Evolutionary conservation across 768 basidiomycete species (phyloP).

Genomic region (Psilocybe tampanensis): DNA sequence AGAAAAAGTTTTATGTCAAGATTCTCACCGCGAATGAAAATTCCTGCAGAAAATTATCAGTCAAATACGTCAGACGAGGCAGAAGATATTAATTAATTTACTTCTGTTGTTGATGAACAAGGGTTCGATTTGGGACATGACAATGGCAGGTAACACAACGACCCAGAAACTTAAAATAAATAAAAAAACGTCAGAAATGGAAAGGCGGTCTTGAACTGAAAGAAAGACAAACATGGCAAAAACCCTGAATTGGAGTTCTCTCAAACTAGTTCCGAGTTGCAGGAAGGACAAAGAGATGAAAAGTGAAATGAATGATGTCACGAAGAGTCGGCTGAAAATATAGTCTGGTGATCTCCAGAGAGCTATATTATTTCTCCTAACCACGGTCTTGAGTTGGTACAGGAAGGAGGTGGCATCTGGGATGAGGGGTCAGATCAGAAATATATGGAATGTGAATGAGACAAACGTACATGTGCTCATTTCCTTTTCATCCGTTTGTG

Average conservation of each 20-base stretch:
- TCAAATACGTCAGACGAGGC: background rate
- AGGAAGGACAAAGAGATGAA: slow-evolving; percentile 82
- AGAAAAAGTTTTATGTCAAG: background rate
- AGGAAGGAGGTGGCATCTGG: slow-evolving; percentile 75
- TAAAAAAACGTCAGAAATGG: background rate
- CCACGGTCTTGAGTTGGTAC: slow-evolving; percentile 73
- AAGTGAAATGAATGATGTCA: slow-evolving; percentile 69
- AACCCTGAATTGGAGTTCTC: slow-evolving; percentile 78
- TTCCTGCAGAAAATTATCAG: slow-evolving; percentile 24
- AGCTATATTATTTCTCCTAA: slow-evolving; percentile 64
- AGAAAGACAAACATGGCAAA: slow-evolving; percentile 70
- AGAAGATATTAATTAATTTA: slow-evolving; percentile 28
- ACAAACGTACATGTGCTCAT: slow-evolving; percentile 48
- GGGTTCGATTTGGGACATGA: slow-evolving; percentile 84
- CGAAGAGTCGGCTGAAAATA: slow-evolving; percentile 80
- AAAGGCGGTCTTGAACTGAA: background rate
- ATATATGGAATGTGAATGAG: background rate
- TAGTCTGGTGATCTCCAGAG: slow-evolving; percentile 88
- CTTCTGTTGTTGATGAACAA: slow-evolving; percentile 75
- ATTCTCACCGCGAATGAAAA: slow-evolving; percentile 36
- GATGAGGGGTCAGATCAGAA: background rate
- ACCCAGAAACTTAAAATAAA: slow-evolving; percentile 57
- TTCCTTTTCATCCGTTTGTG: slow-evolving; percentile 39
- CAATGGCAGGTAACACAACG: slow-evolving; percentile 67
- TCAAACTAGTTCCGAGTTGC: slow-evolving; percentile 61